Evolutionary conservation across 2,329 filamentous ascomycete species (phyloP).

Genomic region (Cladosporium sp.): DNA sequence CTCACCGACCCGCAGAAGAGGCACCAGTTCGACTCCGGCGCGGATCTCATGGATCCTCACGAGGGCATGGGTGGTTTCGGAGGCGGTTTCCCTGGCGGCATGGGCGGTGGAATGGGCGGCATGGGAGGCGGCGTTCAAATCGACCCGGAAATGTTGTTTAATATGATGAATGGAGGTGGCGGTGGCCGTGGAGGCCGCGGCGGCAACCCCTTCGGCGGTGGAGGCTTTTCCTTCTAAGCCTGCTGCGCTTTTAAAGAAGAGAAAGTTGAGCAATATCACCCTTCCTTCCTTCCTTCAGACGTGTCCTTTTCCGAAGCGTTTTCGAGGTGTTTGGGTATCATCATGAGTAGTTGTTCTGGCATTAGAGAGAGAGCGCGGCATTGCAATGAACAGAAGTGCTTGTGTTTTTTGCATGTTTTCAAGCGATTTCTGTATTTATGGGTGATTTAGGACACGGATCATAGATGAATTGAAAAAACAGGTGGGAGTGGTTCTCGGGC

Average conservation of each 20-base stretch:
- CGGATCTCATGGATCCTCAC: slow-evolving; percentile 80
- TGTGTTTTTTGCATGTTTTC: too few species aligned
- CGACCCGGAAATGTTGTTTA: slow-evolving; percentile 74
- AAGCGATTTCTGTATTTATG: too few species aligned
- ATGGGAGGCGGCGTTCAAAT: slow-evolving; percentile 50
- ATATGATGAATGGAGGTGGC: slow-evolving; percentile 68
- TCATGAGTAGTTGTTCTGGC: neutral
- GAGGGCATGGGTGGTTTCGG: slow-evolving; percentile 74
- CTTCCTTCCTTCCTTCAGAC: too few species aligned
- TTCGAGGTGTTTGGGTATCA: neutral
- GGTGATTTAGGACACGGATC: too few species aligned
- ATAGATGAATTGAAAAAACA: too few species aligned
- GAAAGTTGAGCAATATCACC: neutral
- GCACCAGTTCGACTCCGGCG: slow-evolving; percentile 84
- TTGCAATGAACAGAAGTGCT: too few species aligned
- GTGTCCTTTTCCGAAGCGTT: neutral
- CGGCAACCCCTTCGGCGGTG: slow-evolving; percentile 20
- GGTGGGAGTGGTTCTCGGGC: too few species aligned
- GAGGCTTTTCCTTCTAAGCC: slow-evolving; percentile 12
- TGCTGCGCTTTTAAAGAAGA: neutral
- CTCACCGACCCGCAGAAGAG: slow-evolving; percentile 93
- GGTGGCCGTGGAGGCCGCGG: slow-evolving; percentile 34
- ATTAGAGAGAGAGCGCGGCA: too few species aligned
- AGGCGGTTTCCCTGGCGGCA: slow-evolving; percentile 35
- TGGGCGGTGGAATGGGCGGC: slow-evolving; percentile 39